Evolutionary conservation across 768 basidiomycete species (phyloP), one percentile per base, ranked within the genome.

Genomic region (Pulveroboletus sp.): DNA sequence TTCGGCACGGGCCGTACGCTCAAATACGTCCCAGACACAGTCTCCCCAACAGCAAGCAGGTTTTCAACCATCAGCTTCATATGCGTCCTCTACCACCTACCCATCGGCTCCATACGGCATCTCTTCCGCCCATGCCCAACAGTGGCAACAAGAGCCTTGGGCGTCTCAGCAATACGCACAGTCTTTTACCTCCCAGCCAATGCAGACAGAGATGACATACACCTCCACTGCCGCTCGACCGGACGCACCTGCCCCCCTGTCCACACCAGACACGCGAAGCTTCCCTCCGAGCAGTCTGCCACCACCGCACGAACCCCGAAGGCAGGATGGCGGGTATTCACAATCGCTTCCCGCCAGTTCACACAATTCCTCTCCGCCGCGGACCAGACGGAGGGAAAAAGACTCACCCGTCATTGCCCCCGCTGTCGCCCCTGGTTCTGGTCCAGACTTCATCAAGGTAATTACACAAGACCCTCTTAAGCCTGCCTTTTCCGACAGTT

Each of bases 361-460:
- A 17, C 58, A 61, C 40, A 50, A 56, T 31, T 40, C 66, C 21
- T 52, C 69, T 37, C 63, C 68, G 38, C 61, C 64, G 56, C 71
- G 69, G 61, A 64, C 64, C 21, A 73, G 68, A 51, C 67, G 66
- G 51, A 67, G 58, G 40, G 72, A 70, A 49, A 69, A 73, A 49
- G 69, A 70, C 51, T 62, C 64, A 5, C 57, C 68, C 37, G 54
- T 61, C 51, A 49, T 64, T 50, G 53, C 55, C 43, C 43, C 63
- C 55, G 53, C 59, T 60, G 53, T 60, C 24, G 47, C 62, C 43
- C 44, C 64, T 15, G 56, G 60, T 49, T 56, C 67, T 40, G 58
- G 65, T 9, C 58, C 76, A 15, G 76, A 77, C 57, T 77, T 75
- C 55, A 46, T 54, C 36, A 77, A 76, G 71, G 76, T 71, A 57